These are phyloP conservation scores for Syzygium aqueum DNA, from an alignment of 345 rosid genomes.

Conservation along the genomic window DNA sequence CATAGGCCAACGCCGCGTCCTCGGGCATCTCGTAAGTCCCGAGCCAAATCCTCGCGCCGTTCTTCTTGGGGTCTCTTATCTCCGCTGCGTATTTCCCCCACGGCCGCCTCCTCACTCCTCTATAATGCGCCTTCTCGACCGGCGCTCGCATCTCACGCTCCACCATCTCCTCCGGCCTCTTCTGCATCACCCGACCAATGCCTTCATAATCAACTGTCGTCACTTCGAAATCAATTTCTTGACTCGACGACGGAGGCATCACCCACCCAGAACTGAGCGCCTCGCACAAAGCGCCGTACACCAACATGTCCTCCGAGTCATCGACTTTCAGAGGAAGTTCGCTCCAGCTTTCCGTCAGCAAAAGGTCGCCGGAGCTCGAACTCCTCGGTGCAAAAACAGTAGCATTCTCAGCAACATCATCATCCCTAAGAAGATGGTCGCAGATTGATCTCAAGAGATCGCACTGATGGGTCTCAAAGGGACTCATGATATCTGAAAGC, in stretches of 20 bases:
- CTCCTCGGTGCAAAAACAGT: background rate
- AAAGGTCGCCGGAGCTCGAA: slow-evolving; percentile 22
- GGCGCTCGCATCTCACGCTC: background rate
- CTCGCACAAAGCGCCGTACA: slow-evolving; percentile 14
- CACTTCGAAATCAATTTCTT: background rate
- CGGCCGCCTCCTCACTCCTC: slow-evolving; percentile 44
- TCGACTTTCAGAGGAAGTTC: slow-evolving; percentile 21
- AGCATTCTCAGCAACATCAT: background rate
- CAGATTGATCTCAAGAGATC: background rate
- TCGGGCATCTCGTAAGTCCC: slow-evolving; percentile 39
- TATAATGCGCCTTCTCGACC: slow-evolving; percentile 10
- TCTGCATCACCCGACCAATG: background rate
- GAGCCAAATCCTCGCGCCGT: slow-evolving; percentile 40
- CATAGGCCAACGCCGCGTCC: slow-evolving; percentile 48
- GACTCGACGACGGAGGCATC: background rate
- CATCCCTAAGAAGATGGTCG: background rate
- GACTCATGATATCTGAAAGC: background rate
- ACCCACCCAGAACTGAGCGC: slow-evolving; percentile 23
- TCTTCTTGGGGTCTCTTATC: slow-evolving; percentile 43
- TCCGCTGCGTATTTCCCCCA: slow-evolving; percentile 48
- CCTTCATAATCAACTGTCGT: background rate
- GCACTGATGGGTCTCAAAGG: background rate
- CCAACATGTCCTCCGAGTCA: slow-evolving; percentile 31
- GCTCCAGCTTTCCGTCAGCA: slow-evolving; percentile 25
- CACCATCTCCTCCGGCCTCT: background rate